Evolutionary conservation across 2,329 filamentous ascomycete species (phyloP), one percentile per base, ranked within the genome.

Genomic region (Tolypocladium ovalisporum): DNA sequence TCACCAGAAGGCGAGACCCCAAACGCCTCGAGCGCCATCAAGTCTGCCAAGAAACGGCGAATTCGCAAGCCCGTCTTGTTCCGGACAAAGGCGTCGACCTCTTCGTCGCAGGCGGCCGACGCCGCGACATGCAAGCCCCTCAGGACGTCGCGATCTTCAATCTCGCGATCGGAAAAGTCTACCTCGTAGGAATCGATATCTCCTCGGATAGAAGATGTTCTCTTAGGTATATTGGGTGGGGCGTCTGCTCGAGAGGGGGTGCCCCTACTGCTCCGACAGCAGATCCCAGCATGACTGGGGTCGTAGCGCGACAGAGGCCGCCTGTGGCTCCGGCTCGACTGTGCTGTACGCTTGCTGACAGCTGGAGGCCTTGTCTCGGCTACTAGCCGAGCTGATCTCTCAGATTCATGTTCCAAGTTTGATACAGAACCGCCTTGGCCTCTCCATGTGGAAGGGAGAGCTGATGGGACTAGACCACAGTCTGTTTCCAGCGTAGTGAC

Each of bases 101-200:
- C 69, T 57, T 80, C 75, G 57, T 84, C 77, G 54, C 80, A 82
- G 5, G 81, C 81, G 13, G 81, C 82, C 6, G 77, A 78, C 35
- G 79, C 75, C 6, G 80, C 80, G 42, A 84, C 75, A 59, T 79
- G 78, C 13, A 85, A 68, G 0, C 81, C 82, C 54, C 75, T 73
- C 54, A 84, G 73, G 3, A 84, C 76, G 63, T 82, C 78, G 52
- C 74, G 72, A 63, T 83, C 76, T 29, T 68, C 68, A 35, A 81
- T 75, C 39, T 71, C 65, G 15, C 62, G 62, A 57, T 76, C 72
- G 9, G 73, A 69, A n/a, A 68, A 62, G 34, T 71, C 70, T 22
- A 60, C 39, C 5, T 64, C 62, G 10, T 59, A 55, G 19, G 61
- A 66, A 39, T 56, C 59, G 24, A 63, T 56, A 32, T 58, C 66